These are phyloP conservation scores for Phytopythium oedochilum DNA, from an alignment of 352 stramenopile genomes.

Conservation along the genomic window DNA sequence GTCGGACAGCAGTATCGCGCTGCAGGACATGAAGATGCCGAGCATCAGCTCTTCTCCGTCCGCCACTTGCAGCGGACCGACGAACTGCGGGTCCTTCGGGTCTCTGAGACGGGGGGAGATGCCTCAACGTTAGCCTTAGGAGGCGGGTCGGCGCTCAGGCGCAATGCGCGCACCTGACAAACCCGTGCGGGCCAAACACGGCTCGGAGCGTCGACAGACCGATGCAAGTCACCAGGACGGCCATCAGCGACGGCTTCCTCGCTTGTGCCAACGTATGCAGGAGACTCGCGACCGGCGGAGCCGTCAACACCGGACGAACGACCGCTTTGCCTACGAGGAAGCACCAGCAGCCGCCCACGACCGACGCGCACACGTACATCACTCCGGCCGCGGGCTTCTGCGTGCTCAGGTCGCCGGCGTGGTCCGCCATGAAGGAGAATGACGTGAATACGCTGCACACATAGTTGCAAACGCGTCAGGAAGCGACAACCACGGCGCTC, in stretches of 20 bases:
- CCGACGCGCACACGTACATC: conserved; percentile 57
- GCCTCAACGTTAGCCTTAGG: not conserved
- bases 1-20: conserved; percentile 46
- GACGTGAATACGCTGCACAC: conserved; percentile 73
- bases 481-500: no score
- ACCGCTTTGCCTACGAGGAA: conserved; percentile 50
- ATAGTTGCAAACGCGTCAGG: conserved; percentile 5
- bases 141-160: not conserved
- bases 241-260: conserved; percentile 28
- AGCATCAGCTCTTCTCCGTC: conserved; percentile 64
- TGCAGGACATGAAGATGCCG: conserved; percentile 74
- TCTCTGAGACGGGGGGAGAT: conserved; percentile 27
- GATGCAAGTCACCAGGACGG: conserved; percentile 29
- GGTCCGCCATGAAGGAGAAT: conserved; percentile 87
- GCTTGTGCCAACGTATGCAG: conserved; percentile 10
- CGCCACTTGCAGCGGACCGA: conserved; percentile 49
- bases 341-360: conserved; percentile 40
- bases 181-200: conserved; percentile 46
- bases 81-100: conserved; percentile 75
- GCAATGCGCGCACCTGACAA: conserved; percentile 40
- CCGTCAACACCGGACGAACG: conserved; percentile 11
- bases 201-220: conserved; percentile 31
- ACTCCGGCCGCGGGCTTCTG: conserved; percentile 29
- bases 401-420: conserved; percentile 67
- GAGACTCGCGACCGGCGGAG: conserved; percentile 8